These are phyloP conservation scores for Sphaerostilbella broomeana DNA, from an alignment of 2,329 filamentous ascomycete genomes.

Conservation along the genomic window DNA sequence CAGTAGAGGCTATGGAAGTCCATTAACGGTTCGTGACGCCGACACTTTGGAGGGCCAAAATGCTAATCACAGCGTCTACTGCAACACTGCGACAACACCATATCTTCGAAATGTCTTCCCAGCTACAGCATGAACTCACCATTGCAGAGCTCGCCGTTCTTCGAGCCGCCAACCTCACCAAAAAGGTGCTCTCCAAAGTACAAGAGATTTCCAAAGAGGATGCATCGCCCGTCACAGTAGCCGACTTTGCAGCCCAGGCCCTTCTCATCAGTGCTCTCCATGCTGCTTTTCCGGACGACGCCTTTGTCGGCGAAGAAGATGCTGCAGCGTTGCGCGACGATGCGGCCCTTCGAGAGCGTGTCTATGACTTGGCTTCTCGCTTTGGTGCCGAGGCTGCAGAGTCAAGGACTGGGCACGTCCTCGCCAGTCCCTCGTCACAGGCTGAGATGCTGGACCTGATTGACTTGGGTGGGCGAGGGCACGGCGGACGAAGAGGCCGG, in stretches of 20 bases:
- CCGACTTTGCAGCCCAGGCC: conserved; percentile 58
- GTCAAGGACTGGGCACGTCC: conserved; percentile 13
- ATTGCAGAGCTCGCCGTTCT: conserved; percentile 43
- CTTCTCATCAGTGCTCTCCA: conserved; percentile 52
- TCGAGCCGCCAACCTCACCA: conserved; percentile 51
- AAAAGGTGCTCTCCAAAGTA: conserved; percentile 37
- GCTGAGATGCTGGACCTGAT: conserved; percentile 57
- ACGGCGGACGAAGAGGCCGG: conserved; percentile 30
- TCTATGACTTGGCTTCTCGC: conserved; percentile 47
- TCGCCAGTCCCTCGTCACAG: conserved; percentile 36
- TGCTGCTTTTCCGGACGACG: conserved; percentile 45
- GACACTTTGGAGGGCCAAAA: neutral
- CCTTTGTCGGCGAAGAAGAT: conserved; percentile 57
- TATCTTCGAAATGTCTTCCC: conserved; percentile 15
- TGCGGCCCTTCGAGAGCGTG: conserved; percentile 40
- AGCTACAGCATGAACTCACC: conserved; percentile 25
- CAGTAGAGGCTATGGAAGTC: too few relatives aligned
- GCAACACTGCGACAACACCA: neutral
- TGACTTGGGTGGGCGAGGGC: conserved; percentile 46
- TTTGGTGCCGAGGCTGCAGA: conserved; percentile 11
- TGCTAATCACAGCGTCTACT: too few relatives aligned
- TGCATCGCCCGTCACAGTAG: conserved; percentile 54
- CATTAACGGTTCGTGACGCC: too few relatives aligned
- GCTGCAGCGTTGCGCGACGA: conserved; percentile 46
- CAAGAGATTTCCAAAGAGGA: conserved; percentile 50